Conservation (phyloP, 2,329 filamentous ascomycete species). For the Colletotrichum tanaceti region DNA sequence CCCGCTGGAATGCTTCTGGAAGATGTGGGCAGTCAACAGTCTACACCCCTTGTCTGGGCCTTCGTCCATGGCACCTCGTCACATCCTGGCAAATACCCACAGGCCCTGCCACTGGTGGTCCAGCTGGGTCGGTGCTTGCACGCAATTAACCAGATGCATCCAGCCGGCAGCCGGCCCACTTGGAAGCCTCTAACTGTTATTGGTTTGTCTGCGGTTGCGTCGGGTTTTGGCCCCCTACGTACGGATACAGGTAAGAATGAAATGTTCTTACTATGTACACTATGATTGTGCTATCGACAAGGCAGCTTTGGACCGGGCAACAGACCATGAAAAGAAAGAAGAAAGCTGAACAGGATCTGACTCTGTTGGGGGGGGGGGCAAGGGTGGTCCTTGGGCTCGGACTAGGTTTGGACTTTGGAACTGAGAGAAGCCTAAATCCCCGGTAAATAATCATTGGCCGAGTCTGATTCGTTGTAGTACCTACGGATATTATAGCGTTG, state of each 20-base stretch:
- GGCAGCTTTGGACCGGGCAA: background rate
- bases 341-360: slow-evolving; percentile 6
- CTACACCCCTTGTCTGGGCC: slow-evolving; percentile 4
- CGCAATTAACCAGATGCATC: background rate
- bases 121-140: slow-evolving; percentile 31
- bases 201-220: slow-evolving; percentile 8
- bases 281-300: background rate
- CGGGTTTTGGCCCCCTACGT: slow-evolving; percentile 9
- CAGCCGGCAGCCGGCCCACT: background rate
- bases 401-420: background rate
- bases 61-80: slow-evolving; percentile 20
- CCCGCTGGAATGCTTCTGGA: slow-evolving; percentile 37
- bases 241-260: too few relatives aligned
- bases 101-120: slow-evolving; percentile 15
- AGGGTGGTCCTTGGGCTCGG: slow-evolving; percentile 1
- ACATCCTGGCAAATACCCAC: slow-evolving; percentile 11
- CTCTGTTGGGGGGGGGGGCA: too few relatives aligned
- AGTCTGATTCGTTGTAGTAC: background rate
- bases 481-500: background rate
- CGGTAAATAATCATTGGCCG: background rate
- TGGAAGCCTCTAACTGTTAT: too few relatives aligned
- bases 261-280: background rate
- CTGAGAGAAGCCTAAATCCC: background rate
- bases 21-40: slow-evolving; percentile 26
- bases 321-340: slow-evolving; percentile 1